Conservation (phyloP, 805 yeast genomes). For the Yamadazyma scolyti region DNA sequence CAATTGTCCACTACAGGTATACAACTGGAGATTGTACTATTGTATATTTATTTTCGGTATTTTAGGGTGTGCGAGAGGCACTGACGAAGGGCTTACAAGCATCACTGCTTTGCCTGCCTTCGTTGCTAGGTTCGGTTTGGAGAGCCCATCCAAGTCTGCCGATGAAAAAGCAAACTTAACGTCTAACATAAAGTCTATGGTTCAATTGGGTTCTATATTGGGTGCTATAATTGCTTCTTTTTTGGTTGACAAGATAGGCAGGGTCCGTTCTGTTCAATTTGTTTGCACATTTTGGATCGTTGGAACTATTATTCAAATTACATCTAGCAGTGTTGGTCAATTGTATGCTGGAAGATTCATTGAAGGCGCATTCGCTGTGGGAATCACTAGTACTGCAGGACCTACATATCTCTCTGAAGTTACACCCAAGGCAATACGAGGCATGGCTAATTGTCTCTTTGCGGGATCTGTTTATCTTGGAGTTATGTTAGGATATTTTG, state of each 20-base stretch:
- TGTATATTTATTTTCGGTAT: slow-evolving; percentile 48
- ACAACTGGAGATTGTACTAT: slow-evolving; percentile 40
- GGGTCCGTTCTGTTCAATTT: slow-evolving; percentile 43
- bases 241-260: slow-evolving; percentile 48
- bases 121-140: slow-evolving; percentile 37
- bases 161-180: slow-evolving; percentile 38
- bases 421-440: slow-evolving; percentile 49
- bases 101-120: slow-evolving; percentile 41
- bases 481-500: slow-evolving; percentile 42
- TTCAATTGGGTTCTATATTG: slow-evolving; percentile 50
- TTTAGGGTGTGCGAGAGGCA: slow-evolving; percentile 53
- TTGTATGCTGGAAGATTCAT: slow-evolving; percentile 50
- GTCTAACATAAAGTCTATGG: slow-evolving; percentile 55
- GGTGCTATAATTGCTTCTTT: slow-evolving; percentile 48
- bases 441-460: slow-evolving; percentile 46
- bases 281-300: slow-evolving; percentile 41
- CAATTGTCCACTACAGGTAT: slow-evolving; percentile 36
- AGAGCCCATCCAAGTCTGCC: slow-evolving; percentile 30
- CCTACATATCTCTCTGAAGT: slow-evolving; percentile 51
- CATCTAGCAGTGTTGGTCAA: slow-evolving; percentile 44
- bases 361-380: slow-evolving; percentile 48
- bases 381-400: slow-evolving; percentile 52
- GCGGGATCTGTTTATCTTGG: slow-evolving; percentile 59
- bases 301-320: slow-evolving; percentile 45
- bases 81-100: slow-evolving; percentile 54